Conservation (phyloP, 2,329 filamentous ascomycete genomes). For the Colletotrichum plurivorum region DNA sequence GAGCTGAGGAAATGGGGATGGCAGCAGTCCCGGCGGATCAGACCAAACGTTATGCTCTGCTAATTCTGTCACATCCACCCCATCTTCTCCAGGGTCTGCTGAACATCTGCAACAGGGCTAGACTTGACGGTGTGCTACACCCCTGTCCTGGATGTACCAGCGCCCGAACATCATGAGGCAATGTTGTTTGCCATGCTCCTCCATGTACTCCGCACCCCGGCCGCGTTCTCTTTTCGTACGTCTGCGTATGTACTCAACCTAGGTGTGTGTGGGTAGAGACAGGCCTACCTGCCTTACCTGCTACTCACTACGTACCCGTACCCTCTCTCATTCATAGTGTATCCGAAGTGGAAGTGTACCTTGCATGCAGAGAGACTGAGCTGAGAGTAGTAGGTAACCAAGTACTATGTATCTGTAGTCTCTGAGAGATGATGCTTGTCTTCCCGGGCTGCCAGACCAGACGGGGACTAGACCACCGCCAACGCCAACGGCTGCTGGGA, state of each 20-base stretch:
- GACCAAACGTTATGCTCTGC: conserved; percentile 52
- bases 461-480: conserved; percentile 20
- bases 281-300: conserved; percentile 14
- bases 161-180: conserved; percentile 50
- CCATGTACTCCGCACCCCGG: neutral
- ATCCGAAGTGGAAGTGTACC: neutral
- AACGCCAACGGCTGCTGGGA: conserved; percentile 9
- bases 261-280: conserved; percentile 12
- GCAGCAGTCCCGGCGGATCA: conserved; percentile 49
- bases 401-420: too few relatives aligned
- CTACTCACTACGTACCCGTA: neutral
- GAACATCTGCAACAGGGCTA: conserved; percentile 57
- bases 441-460: conserved; percentile 33
- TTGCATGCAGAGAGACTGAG: neutral
- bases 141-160: conserved; percentile 53
- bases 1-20: conserved; percentile 41
- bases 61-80: conserved; percentile 52
- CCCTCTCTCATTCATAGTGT: neutral
- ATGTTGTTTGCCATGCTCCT: conserved; percentile 40
- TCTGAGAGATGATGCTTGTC: conserved; percentile 37
- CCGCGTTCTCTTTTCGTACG: conserved; percentile 29
- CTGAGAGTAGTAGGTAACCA: too few relatives aligned
- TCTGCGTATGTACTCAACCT: conserved; percentile 9
- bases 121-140: conserved; percentile 52
- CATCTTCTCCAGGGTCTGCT: conserved; percentile 47